These are phyloP conservation scores for Labyrinthula sp. DNA, from an alignment of 352 stramenopile species.

Conservation along the genomic window DNA sequence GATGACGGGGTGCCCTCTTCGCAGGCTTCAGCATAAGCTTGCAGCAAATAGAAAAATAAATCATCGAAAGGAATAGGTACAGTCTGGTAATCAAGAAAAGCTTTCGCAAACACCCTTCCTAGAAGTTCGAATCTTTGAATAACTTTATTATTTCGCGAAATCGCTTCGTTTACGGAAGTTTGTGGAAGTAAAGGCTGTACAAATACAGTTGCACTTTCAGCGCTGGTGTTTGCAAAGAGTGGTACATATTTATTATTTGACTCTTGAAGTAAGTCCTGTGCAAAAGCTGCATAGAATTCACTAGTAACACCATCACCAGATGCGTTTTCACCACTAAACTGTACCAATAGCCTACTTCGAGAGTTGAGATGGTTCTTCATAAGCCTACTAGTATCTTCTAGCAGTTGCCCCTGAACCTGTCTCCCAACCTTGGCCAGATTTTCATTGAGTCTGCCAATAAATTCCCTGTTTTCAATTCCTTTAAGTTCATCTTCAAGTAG, in stretches of 20 bases:
- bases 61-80: slow-evolving; percentile 12
- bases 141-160: slow-evolving; percentile 7
- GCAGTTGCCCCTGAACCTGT: slow-evolving; percentile 3
- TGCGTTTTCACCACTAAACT: slow-evolving; percentile 22
- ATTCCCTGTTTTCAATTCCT: slow-evolving; percentile 24
- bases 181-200: background rate
- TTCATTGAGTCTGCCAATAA: slow-evolving; percentile 21
- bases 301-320: slow-evolving; percentile 17
- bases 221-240: slow-evolving; percentile 8
- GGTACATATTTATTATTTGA: slow-evolving; percentile 13
- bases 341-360: slow-evolving; percentile 18
- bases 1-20: too few species aligned
- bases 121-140: slow-evolving; percentile 21
- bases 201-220: background rate
- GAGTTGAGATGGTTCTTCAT: slow-evolving; percentile 20
- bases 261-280: slow-evolving; percentile 13
- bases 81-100: slow-evolving; percentile 17
- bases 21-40: too few species aligned
- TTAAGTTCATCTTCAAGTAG: slow-evolving; percentile 22
- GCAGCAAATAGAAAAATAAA: slow-evolving; percentile 24
- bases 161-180: too few species aligned
- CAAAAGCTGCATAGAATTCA: slow-evolving; percentile 24
- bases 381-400: slow-evolving; percentile 11
- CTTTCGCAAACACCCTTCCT: slow-evolving; percentile 22
- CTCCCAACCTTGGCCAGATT: slow-evolving; percentile 25